phyloP scores from a whole-genome alignment of 371 early-diverging fungal genomes.

The Cokeromyces recurvatus region DNA sequence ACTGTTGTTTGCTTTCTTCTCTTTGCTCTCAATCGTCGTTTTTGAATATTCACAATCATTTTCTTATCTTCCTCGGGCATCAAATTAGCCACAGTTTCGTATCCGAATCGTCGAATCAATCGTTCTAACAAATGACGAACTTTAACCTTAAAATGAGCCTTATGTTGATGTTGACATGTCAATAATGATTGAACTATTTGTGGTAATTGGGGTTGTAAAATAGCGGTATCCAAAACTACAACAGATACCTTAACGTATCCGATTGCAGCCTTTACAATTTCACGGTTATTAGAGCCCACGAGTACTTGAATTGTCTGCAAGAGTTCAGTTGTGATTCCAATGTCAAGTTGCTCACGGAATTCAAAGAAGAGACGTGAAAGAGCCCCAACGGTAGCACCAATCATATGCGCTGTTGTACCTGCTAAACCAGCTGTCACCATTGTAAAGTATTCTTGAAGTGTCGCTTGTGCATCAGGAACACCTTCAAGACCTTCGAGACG shows the following conservation, averaged over 20 bases:
- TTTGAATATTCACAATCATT: constrained; percentile 88
- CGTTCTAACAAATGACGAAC: constrained; percentile 93
- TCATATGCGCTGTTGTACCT: constrained; percentile 89
- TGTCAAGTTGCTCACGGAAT: constrained; percentile 66
- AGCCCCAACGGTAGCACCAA: constrained; percentile 83
- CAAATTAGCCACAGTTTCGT: constrained; percentile 71
- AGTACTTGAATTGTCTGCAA: constrained; percentile 68
- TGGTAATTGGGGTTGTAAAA: constrained; percentile 64
- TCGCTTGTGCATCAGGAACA: constrained; percentile 48
- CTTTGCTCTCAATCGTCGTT: constrained; percentile 85
- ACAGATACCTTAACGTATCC: constrained; percentile 92
- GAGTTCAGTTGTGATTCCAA: constrained; percentile 60
- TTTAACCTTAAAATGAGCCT: constrained; percentile 84
- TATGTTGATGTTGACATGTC: constrained; percentile 82
- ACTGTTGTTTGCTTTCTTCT: constrained; percentile 56
- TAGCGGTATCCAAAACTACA: constrained; percentile 68
- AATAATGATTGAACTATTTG: constrained; percentile 64
- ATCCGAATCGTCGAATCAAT: constrained; percentile 75
- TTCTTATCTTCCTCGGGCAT: constrained; percentile 89
- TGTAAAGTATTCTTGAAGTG: constrained; percentile 62
- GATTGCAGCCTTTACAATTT: constrained; percentile 87
- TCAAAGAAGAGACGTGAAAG: constrained; percentile 87
- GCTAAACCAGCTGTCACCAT: constrained; percentile 96
- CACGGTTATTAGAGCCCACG: constrained; percentile 78
- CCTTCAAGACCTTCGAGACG: constrained; percentile 56